phyloP scores from a whole-genome alignment of 345 rosid genomes.

The Eucalyptus polyanthemos region DNA sequence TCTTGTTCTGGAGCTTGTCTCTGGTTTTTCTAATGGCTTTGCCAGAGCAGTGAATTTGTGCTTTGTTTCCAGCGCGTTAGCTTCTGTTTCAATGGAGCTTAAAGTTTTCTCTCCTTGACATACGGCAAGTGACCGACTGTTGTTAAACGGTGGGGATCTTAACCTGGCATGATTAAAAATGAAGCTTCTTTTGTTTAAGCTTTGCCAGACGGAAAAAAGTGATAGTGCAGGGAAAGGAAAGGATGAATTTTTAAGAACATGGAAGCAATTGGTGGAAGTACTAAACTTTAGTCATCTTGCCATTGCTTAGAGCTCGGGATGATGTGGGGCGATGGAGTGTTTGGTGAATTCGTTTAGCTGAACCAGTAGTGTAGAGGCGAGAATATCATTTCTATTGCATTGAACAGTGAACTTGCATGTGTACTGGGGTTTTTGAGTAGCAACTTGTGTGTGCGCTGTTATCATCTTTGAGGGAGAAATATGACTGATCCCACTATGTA shows the following conservation, averaged over 20 bases:
- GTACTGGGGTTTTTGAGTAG: neutral
- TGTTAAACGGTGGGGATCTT: neutral
- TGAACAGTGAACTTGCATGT: neutral
- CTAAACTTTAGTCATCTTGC: neutral
- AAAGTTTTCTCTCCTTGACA: neutral
- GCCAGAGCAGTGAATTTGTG: neutral
- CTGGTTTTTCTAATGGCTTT: neutral
- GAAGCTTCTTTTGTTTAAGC: neutral
- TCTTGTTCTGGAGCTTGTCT: neutral
- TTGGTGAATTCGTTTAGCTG: neutral
- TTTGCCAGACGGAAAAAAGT: neutral
- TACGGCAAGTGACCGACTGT: neutral
- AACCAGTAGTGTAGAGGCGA: neutral
- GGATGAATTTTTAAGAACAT: neutral
- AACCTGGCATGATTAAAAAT: neutral
- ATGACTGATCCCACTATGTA: neutral
- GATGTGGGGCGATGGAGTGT: neutral
- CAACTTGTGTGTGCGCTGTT: neutral
- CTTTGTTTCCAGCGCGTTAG: neutral
- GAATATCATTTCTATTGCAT: neutral
- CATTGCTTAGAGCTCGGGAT: neutral
- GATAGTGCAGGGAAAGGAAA: neutral
- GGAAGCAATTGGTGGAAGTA: neutral
- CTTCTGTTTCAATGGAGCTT: neutral
- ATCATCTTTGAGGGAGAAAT: neutral